Conservation (phyloP, 495 filamentous ascomycete genomes). For the Tuber magnatum region DNA sequence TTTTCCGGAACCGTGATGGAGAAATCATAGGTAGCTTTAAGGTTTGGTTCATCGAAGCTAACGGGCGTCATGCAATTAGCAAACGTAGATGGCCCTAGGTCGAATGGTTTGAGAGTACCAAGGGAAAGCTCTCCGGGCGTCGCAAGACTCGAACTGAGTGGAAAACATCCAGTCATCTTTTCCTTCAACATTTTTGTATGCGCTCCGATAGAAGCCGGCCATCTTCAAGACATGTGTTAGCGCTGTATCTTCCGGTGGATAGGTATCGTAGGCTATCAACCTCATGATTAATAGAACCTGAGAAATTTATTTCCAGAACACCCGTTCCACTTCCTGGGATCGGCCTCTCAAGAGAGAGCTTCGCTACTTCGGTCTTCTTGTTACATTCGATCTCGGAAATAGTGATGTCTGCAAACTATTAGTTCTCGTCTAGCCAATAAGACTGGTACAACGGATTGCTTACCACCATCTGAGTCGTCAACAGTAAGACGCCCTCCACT, state of each 20-base stretch:
- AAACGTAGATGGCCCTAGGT: neutral
- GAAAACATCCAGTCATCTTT: conserved; percentile 75
- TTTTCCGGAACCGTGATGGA: conserved; percentile 81
- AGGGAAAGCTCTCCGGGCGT: conserved; percentile 87
- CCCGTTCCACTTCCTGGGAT: conserved; percentile 57
- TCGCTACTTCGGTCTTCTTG: conserved; percentile 68
- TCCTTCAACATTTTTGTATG: conserved; percentile 77
- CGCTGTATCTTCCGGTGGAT: no score
- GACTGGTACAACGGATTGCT: conserved; percentile 37
- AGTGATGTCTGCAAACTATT: conserved; percentile 44
- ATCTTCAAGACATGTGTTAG: conserved; percentile 45
- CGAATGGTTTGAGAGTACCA: conserved; percentile 45
- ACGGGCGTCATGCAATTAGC: conserved; percentile 6
- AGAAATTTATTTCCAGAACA: conserved; percentile 65
- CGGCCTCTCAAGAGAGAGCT: conserved; percentile 62
- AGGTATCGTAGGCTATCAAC: neutral
- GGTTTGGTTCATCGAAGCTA: conserved; percentile 89
- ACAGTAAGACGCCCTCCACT: conserved; percentile 26
- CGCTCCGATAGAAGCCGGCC: conserved; percentile 92
- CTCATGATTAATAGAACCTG: conserved; percentile 80
- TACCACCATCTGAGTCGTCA: conserved; percentile 14
- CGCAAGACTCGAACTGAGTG: conserved; percentile 95
- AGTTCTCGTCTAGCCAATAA: conserved; percentile 47
- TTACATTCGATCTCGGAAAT: conserved; percentile 67
- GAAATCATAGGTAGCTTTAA: conserved; percentile 93